phyloP scores from a whole-genome alignment of 768 basidiomycete species.

The Amylocystis lapponica region DNA sequence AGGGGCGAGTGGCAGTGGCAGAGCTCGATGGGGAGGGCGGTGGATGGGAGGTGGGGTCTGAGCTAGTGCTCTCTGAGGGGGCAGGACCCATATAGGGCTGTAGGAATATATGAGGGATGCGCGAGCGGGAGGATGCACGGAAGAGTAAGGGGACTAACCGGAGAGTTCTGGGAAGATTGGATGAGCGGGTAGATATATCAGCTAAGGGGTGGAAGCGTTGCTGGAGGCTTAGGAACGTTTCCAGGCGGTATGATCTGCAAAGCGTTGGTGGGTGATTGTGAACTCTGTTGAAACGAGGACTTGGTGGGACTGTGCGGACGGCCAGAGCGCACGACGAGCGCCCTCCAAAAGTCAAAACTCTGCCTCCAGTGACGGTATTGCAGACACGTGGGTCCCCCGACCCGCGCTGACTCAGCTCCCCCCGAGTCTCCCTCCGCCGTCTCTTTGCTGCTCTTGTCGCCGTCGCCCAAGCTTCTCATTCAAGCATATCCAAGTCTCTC shows the following conservation, averaged over 20 bases:
- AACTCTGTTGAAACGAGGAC: no score
- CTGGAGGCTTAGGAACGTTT: not conserved
- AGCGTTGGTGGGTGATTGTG: not conserved
- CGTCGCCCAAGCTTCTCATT: not conserved
- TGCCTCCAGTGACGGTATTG: conserved; percentile 28
- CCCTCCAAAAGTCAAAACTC: conserved; percentile 14
- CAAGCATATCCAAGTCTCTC: not conserved
- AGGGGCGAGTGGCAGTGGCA: conserved; percentile 32
- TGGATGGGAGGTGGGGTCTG: conserved; percentile 13
- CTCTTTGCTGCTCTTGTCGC: not conserved
- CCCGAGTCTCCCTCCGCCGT: not conserved
- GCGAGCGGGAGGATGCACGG: conserved; percentile 1
- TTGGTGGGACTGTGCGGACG: no score
- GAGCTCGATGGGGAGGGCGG: conserved; percentile 45
- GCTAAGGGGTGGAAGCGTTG: not conserved
- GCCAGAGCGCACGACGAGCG: not conserved
- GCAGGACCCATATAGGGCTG: conserved; percentile 3
- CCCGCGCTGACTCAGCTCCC: conserved; percentile 1
- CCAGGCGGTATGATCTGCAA: not conserved
- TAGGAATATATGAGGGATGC: not conserved
- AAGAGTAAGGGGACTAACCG: conserved; percentile 7
- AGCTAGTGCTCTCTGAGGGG: conserved; percentile 16
- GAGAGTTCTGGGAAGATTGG: no score
- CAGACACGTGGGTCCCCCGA: conserved; percentile 5
- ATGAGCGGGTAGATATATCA: conserved; percentile 7